Conservation (phyloP, 352 stramenopile genomes). For the Aphanomyces euteiches region DNA sequence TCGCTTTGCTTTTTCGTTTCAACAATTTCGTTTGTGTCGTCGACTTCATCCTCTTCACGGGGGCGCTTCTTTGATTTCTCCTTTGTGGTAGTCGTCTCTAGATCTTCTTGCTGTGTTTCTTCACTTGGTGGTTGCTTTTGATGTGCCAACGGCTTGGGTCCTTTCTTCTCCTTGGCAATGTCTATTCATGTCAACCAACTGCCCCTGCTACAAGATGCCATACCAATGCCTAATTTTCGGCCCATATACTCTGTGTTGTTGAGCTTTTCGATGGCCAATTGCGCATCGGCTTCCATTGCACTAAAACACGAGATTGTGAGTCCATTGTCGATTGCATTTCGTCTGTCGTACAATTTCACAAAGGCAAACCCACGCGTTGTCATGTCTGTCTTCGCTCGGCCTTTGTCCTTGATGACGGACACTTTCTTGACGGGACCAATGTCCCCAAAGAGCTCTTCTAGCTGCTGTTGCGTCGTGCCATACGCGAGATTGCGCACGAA, state of each 20-base stretch:
- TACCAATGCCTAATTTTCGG: constrained; percentile 77
- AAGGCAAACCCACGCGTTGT: constrained; percentile 83
- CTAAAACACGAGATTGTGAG: constrained; percentile 36
- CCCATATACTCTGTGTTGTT: constrained; percentile 72
- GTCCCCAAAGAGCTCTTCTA: constrained; percentile 78
- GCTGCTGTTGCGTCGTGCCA: constrained; percentile 76
- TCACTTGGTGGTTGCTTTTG: constrained; percentile 27
- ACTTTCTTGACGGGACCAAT: constrained; percentile 82
- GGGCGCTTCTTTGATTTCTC: constrained; percentile 21
- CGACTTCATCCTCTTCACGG: constrained; percentile 17
- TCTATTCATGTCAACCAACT: constrained; percentile 37
- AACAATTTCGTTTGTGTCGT: constrained; percentile 30
- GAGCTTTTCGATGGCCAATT: constrained; percentile 66
- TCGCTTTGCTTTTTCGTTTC: constrained; percentile 26
- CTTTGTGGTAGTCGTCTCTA: constrained; percentile 18
- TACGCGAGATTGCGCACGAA: constrained; percentile 87
- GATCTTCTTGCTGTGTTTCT: constrained; percentile 2
- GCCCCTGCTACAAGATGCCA: constrained; percentile 5
- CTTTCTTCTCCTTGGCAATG: constrained; percentile 68
- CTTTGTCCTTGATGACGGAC: constrained; percentile 87
- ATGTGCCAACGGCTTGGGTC: constrained; percentile 35
- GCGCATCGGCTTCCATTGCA: constrained; percentile 65
- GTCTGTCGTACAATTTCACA: constrained; percentile 70
- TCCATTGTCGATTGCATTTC: background rate
- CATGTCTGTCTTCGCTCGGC: constrained; percentile 73